These are phyloP conservation scores for Bryoerythrophyllum caledonicum DNA, from an alignment of 225 moss, liverwort and hornwort species.

Conservation along the genomic window DNA sequence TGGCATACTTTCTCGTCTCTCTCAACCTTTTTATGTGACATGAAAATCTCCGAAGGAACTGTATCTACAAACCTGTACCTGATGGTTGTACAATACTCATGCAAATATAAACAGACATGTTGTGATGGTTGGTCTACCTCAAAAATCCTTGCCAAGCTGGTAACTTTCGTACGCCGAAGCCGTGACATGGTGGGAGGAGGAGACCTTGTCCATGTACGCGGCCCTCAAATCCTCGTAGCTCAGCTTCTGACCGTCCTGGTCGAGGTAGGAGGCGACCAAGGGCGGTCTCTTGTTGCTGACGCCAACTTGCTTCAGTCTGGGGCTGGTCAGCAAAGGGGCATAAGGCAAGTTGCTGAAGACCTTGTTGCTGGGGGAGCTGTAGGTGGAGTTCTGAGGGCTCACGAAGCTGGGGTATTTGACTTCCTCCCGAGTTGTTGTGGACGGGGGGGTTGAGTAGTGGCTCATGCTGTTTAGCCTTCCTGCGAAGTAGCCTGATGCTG, in stretches of 20 bases:
- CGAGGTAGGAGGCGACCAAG: conserved; percentile 26
- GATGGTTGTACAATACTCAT: conserved; percentile 38
- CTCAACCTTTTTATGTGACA: conserved; percentile 2
- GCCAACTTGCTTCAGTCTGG: conserved; percentile 27
- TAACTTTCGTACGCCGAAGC: conserved; percentile 48
- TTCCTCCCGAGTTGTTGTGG: conserved; percentile 33
- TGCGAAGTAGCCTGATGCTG: conserved; percentile 40
- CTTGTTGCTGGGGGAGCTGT: conserved; percentile 33
- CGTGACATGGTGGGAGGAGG: conserved; percentile 36
- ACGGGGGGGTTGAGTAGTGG: conserved; percentile 23
- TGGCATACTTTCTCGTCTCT: conserved; percentile 20
- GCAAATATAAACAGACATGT: conserved; percentile 48
- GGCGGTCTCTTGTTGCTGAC: conserved; percentile 24
- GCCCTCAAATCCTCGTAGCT: conserved; percentile 55
- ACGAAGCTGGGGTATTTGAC: conserved; percentile 47
- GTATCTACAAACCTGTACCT: conserved; percentile 53
- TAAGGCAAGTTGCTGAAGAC: conserved; percentile 36
- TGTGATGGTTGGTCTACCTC: not conserved
- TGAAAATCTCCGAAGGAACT: conserved; percentile 21
- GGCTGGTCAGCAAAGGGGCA: conserved; percentile 33
- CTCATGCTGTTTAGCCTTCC: conserved; percentile 41
- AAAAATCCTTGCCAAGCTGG: conserved; percentile 54
- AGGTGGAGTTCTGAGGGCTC: conserved; percentile 49
- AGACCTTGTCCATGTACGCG: conserved; percentile 51
- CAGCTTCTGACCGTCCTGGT: conserved; percentile 37